These are phyloP conservation scores for Cutaneotrichosporon dermatis DNA, from an alignment of 1,284 basidiomycete genomes.

Conservation along the genomic window DNA sequence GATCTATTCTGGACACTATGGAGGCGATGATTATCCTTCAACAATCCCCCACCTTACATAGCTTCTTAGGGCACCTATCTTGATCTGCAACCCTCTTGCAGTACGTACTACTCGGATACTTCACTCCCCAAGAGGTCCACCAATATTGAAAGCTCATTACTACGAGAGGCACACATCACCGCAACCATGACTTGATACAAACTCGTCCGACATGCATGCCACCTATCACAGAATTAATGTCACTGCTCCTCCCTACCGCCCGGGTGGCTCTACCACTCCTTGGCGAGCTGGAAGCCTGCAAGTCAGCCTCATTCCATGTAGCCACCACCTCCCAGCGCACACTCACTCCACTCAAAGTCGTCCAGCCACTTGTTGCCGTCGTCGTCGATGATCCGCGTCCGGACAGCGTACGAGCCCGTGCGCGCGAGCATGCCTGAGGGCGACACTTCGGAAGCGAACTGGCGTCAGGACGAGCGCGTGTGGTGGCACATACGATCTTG, in stretches of 20 bases:
- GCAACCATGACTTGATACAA: too few relatives aligned
- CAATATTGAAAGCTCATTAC: too few relatives aligned
- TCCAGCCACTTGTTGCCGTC: conserved; percentile 50
- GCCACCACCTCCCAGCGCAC: not conserved
- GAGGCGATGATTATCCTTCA: too few relatives aligned
- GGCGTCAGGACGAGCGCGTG: conserved; percentile 4
- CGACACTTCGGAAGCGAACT: conserved; percentile 51
- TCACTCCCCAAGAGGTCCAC: too few relatives aligned
- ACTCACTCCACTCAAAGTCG: conserved; percentile 50
- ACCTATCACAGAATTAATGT: not conserved
- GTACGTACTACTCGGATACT: too few relatives aligned
- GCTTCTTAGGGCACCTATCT: too few relatives aligned
- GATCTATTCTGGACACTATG: too few relatives aligned
- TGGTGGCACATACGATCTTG: conserved; percentile 46
- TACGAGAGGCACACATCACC: too few relatives aligned
- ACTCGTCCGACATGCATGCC: not conserved
- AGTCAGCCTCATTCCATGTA: not conserved
- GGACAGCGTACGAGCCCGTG: conserved; percentile 52
- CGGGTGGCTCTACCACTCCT: conserved; percentile 40
- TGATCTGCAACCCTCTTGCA: too few relatives aligned
- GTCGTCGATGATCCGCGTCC: conserved; percentile 54
- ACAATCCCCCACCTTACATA: too few relatives aligned
- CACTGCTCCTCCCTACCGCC: not conserved
- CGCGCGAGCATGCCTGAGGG: conserved; percentile 57
- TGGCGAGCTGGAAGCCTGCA: conserved; percentile 46